Conservation (phyloP, 2,329 filamentous ascomycete species). For the Ophiostoma montium region DNA sequence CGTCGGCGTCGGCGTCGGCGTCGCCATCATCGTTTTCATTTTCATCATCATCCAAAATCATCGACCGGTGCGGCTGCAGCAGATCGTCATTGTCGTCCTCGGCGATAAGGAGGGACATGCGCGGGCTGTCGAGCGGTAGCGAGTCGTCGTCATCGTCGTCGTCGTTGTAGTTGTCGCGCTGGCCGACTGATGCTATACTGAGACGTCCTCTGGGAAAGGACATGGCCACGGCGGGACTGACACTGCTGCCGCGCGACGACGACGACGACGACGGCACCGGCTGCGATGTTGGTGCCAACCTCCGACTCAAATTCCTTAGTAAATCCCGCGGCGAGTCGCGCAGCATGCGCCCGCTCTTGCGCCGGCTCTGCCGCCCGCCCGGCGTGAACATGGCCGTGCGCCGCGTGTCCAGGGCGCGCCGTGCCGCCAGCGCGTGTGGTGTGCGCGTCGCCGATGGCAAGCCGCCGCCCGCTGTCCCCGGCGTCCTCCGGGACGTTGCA, state of each 20-base stretch:
- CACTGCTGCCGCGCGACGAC: neutral
- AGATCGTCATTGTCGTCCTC: constrained; percentile 37
- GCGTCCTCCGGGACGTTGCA: constrained; percentile 11
- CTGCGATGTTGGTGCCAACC: constrained; percentile 35
- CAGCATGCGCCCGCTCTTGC: constrained; percentile 42
- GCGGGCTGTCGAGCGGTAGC: constrained; percentile 33
- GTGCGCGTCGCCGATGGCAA: constrained; percentile 36
- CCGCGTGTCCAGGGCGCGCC: constrained; percentile 42
- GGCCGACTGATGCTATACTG: too few relatives aligned
- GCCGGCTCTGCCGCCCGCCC: constrained; percentile 31
- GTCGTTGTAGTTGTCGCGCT: constrained; percentile 25
- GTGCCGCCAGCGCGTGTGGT: constrained; percentile 47
- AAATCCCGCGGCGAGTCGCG: constrained; percentile 41
- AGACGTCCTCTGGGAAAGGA: too few relatives aligned
- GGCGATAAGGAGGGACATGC: constrained; percentile 38
- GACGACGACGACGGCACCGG: constrained; percentile 33
- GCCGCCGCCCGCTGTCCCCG: constrained; percentile 21
- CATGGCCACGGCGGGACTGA: too few relatives aligned
- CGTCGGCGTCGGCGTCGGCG: constrained; percentile 15
- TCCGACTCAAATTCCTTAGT: constrained; percentile 38
- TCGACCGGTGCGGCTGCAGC: constrained; percentile 37
- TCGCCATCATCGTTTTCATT: constrained; percentile 37
- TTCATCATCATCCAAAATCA: constrained; percentile 37
- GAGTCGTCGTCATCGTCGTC: constrained; percentile 37
- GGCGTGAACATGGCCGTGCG: constrained; percentile 47